Conservation (phyloP, 2,329 filamentous ascomycete species). For the Monosporascus sp. region DNA sequence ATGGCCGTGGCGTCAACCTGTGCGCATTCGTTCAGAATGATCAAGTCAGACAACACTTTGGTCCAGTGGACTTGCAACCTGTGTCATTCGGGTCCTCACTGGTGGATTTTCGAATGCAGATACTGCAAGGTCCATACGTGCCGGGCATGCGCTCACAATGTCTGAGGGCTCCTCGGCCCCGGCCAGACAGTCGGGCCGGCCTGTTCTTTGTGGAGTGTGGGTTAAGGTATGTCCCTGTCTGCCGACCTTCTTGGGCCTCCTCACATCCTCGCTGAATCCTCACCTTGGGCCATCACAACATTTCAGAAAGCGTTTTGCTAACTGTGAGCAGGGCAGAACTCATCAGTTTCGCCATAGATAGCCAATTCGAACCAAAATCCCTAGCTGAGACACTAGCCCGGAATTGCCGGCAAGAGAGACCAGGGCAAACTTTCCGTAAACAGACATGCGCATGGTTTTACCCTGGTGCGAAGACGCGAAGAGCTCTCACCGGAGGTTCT, state of each 20-base stretch:
- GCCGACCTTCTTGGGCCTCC: neutral
- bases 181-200: constrained; percentile 4
- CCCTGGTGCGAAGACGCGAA: neutral
- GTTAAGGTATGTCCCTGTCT: neutral
- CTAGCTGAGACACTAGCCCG: neutral
- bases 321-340: neutral
- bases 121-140: constrained; percentile 66
- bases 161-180: constrained; percentile 17
- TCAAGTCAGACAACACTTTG: constrained; percentile 62
- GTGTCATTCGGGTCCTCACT: constrained; percentile 61
- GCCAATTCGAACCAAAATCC: neutral
- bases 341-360: neutral
- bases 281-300: too few species aligned
- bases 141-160: constrained; percentile 49
- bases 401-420: neutral
- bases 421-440: neutral
- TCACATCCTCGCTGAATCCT: neutral
- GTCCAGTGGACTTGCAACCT: constrained; percentile 63
- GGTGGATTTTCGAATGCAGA: constrained; percentile 64
- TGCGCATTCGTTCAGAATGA: constrained; percentile 58
- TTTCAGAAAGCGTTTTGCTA: neutral
- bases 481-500: neutral
- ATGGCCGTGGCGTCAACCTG: constrained; percentile 55
- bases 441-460: neutral
- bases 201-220: constrained; percentile 4